phyloP scores from a whole-genome alignment of 2,329 filamentous ascomycete species.

The Furcasterigmium furcatum region DNA sequence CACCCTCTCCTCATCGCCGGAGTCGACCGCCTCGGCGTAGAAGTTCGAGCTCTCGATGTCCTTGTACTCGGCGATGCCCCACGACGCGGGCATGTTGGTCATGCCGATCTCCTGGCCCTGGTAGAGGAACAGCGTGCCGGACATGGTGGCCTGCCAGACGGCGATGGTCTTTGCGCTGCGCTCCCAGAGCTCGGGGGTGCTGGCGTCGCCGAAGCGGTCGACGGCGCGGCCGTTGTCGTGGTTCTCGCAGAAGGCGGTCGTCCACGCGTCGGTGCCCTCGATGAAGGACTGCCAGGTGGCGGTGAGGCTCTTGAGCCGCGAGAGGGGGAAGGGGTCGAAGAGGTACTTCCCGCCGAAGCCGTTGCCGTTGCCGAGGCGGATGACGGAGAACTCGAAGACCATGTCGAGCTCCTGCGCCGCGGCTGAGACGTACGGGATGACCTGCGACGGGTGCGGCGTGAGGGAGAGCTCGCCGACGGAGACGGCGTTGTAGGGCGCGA shows the following conservation, averaged over 20 bases:
- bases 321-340: constrained; percentile 44
- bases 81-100: constrained; percentile 49
- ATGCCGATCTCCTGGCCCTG: constrained; percentile 62
- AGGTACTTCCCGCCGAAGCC: constrained; percentile 42
- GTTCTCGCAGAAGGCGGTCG: constrained; percentile 60
- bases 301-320: constrained; percentile 39
- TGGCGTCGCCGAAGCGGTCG: constrained; percentile 47
- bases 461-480: constrained; percentile 61
- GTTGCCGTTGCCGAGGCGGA: constrained; percentile 50
- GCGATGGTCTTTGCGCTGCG: constrained; percentile 51
- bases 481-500: constrained; percentile 54
- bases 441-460: constrained; percentile 47
- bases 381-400: constrained; percentile 58
- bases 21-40: constrained; percentile 40
- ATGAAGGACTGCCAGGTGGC: constrained; percentile 47
- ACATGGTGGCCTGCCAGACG: constrained; percentile 43
- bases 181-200: constrained; percentile 37
- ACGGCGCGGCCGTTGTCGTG: constrained; percentile 60
- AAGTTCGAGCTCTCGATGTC: constrained; percentile 52
- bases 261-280: constrained; percentile 49
- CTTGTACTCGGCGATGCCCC: constrained; percentile 50
- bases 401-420: constrained; percentile 54
- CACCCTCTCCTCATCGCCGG: constrained; percentile 28
- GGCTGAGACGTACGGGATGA: constrained; percentile 52
- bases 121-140: constrained; percentile 54